Conservation (phyloP, 129 eudicot species). For the Mikania micrantha region DNA sequence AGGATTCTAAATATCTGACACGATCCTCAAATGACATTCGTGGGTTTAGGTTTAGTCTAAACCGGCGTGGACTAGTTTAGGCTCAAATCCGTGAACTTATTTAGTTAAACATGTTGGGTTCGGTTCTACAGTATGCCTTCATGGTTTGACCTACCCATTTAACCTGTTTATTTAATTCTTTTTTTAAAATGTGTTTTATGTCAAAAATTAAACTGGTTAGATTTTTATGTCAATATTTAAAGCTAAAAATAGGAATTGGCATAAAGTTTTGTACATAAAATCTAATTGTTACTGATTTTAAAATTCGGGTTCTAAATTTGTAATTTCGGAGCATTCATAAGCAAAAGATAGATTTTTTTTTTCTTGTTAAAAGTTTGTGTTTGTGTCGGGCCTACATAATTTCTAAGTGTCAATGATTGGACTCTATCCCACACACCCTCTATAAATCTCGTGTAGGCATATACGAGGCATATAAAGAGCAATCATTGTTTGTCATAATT, state of each 20-base stretch:
- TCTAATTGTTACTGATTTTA: background rate
- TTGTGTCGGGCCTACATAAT: too few relatives aligned
- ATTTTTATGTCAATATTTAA: background rate
- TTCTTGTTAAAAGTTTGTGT: too few relatives aligned
- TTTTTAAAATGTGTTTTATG: background rate
- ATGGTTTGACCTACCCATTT: background rate
- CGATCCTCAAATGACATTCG: background rate
- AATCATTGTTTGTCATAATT: too few relatives aligned
- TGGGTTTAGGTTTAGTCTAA: background rate
- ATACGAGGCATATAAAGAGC: too few relatives aligned
- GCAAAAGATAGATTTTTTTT: too few relatives aligned
- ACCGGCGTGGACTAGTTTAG: background rate
- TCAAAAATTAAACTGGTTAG: background rate
- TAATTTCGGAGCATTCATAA: too few relatives aligned
- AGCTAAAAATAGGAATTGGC: background rate
- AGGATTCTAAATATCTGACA: background rate
- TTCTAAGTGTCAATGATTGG: too few relatives aligned
- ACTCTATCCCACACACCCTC: too few relatives aligned
- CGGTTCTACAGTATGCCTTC: background rate
- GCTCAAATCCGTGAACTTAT: background rate
- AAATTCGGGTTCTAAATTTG: too few relatives aligned
- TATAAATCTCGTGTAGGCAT: too few relatives aligned
- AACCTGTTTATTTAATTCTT: background rate
- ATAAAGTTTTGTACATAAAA: too few relatives aligned
- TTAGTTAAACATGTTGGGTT: background rate